Percentiles rank a stretch among this genome's conserved stretches.
Evolutionary conservation across 345 rosid genomes (phyloP).

Genomic region (Schrenkiella parvula): DNA sequence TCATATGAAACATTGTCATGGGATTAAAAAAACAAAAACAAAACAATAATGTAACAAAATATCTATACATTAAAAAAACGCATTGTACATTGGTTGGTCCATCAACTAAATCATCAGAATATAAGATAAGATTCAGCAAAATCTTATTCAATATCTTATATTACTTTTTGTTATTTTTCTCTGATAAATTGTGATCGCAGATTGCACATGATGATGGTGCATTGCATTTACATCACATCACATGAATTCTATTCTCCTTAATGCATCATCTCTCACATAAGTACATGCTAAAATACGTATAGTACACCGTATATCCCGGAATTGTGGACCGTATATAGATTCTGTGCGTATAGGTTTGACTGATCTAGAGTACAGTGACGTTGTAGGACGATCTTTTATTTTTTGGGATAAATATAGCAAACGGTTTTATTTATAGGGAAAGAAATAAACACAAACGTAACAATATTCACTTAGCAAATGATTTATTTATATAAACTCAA

Average conservation of each 20-base stretch:
- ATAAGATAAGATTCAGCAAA: constrained; percentile 33
- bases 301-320: constrained; percentile 22
- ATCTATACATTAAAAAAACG: neutral
- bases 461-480: too few relatives aligned
- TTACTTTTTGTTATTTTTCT: neutral
- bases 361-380: neutral
- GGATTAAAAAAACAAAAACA: neutral
- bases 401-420: too few relatives aligned
- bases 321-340: constrained; percentile 10
- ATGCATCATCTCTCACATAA: constrained; percentile 24
- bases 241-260: constrained; percentile 21
- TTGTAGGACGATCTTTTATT: neutral
- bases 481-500: constrained; percentile 15
- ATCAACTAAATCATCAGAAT: constrained; percentile 22
- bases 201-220: constrained; percentile 34
- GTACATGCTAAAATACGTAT: constrained; percentile 19
- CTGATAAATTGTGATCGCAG: constrained; percentile 18
- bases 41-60: neutral
- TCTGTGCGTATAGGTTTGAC: constrained; percentile 1
- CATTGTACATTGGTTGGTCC: constrained; percentile 19
- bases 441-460: neutral
- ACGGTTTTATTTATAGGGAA: too few relatives aligned
- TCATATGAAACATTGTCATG: neutral
- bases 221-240: constrained; percentile 32
- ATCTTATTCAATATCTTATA: constrained; percentile 23